Evolutionary conservation across 2,329 filamentous ascomycete species (phyloP).

Genomic region (Xylaria sp.): DNA sequence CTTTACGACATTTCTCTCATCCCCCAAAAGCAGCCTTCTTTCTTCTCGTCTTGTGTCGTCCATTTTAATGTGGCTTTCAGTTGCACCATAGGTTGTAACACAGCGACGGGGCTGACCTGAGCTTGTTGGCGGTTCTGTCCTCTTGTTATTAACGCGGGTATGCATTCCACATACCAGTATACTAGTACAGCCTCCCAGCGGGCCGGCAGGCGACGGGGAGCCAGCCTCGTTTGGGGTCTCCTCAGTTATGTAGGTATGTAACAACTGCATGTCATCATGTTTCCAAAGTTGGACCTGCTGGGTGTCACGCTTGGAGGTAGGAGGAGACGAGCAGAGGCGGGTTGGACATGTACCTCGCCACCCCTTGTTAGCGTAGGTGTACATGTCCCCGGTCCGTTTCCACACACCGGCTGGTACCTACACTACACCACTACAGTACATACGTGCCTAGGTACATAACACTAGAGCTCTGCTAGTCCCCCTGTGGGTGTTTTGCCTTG

Average conservation of each 20-base stretch:
- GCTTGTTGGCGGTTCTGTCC: slow-evolving; percentile 1
- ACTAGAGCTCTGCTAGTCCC: slow-evolving; percentile 22
- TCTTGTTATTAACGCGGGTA: not conserved
- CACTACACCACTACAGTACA: not conserved
- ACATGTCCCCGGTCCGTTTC: slow-evolving; percentile 39
- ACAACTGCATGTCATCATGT: slow-evolving; percentile 25
- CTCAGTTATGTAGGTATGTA: slow-evolving; percentile 1
- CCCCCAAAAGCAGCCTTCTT: slow-evolving; percentile 21
- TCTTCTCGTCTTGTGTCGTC: slow-evolving; percentile 12
- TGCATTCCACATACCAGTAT: not conserved
- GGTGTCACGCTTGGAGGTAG: slow-evolving; percentile 2
- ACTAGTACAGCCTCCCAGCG: slow-evolving; percentile 25
- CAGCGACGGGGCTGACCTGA: slow-evolving; percentile 3
- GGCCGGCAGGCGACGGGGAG: slow-evolving; percentile 16
- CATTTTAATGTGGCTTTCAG: slow-evolving; percentile 7
- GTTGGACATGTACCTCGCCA: slow-evolving; percentile 45
- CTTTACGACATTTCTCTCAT: slow-evolving; percentile 15
- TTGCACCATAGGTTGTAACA: slow-evolving; percentile 12
- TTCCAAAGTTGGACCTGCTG: slow-evolving; percentile 24
- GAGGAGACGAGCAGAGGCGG: slow-evolving; percentile 5
- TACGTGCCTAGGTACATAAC: not conserved
- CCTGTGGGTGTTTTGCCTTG: slow-evolving; percentile 45
- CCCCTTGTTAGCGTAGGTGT: slow-evolving; percentile 48
- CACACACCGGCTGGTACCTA: slow-evolving; percentile 8
- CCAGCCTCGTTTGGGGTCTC: slow-evolving; percentile 31